phyloP scores from a whole-genome alignment of 2,329 filamentous ascomycete species.

The Penicillium freii region DNA sequence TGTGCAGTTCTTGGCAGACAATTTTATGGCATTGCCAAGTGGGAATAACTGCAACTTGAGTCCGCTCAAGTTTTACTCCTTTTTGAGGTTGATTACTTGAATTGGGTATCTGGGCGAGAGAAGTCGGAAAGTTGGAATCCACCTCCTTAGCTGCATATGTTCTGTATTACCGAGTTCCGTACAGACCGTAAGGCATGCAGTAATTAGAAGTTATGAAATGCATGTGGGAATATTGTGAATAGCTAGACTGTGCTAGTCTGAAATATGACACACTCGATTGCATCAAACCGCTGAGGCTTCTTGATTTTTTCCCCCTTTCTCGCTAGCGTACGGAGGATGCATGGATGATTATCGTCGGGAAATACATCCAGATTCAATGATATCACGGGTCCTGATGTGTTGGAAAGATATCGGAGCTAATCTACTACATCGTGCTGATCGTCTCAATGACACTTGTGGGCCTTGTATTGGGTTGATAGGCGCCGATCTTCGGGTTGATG shows the following conservation, averaged over 20 bases:
- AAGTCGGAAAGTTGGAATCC: background rate
- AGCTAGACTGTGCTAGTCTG: background rate
- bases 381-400: conserved; percentile 1
- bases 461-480: background rate
- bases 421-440: background rate
- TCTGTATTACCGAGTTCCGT: background rate
- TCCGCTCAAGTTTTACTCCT: background rate
- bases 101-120: background rate
- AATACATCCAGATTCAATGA: background rate
- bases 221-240: background rate
- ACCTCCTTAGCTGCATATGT: background rate
- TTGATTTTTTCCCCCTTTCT: background rate
- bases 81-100: background rate
- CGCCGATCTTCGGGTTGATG: conserved; percentile 1
- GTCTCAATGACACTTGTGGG: background rate
- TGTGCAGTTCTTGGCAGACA: conserved; percentile 1
- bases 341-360: background rate
- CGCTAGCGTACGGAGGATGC: background rate
- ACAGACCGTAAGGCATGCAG: background rate
- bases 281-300: background rate
- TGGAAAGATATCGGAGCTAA: background rate
- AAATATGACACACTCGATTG: background rate
- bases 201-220: background rate
- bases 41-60: background rate
- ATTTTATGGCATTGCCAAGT: background rate